A percentile compares a stretch with the other conserved stretches of the same genome.
These are phyloP conservation scores for Vitis rotundifolia DNA, from an alignment of 164 flowering plant genomes.

Conservation along the genomic window DNA sequence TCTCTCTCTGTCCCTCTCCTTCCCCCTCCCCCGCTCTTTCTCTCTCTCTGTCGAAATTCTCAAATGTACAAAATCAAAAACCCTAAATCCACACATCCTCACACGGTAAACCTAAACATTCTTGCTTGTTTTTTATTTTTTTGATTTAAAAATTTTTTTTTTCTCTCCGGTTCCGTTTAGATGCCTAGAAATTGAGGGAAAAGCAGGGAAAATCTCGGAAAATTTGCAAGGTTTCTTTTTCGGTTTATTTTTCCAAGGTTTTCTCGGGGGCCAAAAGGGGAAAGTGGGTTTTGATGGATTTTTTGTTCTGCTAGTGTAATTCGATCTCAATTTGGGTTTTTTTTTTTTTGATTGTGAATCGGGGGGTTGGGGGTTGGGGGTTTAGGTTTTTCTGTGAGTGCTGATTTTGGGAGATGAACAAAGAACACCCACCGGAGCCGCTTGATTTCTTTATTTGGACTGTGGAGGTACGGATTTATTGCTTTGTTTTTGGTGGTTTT, in stretches of 20 bases:
- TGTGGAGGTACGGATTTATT: constrained; percentile 57
- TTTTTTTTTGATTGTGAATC: constrained; percentile 3
- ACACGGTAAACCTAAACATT: not conserved
- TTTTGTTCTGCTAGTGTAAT: not conserved
- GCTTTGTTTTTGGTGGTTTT: constrained; percentile 2
- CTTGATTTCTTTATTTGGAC: constrained; percentile 97
- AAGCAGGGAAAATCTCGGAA: not conserved
- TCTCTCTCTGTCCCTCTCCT: no score
- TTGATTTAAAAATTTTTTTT: not conserved
- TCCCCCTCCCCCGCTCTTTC: not conserved
- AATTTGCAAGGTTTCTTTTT: not conserved
- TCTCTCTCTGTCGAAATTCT: not conserved
- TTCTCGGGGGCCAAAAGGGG: not conserved
- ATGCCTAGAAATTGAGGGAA: not conserved
- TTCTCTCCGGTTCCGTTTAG: not conserved
- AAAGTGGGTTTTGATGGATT: not conserved
- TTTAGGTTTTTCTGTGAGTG: not conserved
- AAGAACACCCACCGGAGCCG: constrained; percentile 80
- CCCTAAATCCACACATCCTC: not conserved
- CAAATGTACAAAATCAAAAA: not conserved
- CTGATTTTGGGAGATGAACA: constrained; percentile 47
- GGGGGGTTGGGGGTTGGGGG: not conserved
- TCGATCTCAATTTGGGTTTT: not conserved
- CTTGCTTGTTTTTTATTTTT: no score
- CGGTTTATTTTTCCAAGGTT: not conserved